Conservation (phyloP, 73 alveolate species). For the Symbiodinium pilosum region DNA sequence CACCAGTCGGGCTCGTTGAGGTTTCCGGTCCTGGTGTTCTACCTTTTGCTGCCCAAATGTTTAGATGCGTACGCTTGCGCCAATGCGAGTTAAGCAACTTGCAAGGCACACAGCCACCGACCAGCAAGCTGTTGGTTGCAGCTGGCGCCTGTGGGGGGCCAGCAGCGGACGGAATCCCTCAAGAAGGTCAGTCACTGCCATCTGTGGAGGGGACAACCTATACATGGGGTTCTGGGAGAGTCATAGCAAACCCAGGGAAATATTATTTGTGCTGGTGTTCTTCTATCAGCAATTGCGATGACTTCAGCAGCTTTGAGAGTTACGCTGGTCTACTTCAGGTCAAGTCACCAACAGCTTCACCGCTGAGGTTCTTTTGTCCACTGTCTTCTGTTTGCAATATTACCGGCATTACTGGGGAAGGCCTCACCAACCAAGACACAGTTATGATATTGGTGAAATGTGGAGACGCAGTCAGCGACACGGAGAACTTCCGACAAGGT, state of each 20-base stretch:
- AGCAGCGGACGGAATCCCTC: constrained; percentile 29
- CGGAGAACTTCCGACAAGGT: constrained; percentile 54
- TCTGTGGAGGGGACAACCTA: constrained; percentile 49
- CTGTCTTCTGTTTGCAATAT: constrained; percentile 27
- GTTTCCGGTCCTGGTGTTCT: constrained; percentile 68
- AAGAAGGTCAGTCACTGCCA: constrained; percentile 50
- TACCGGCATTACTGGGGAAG: constrained; percentile 75
- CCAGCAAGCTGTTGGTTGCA: constrained; percentile 55
- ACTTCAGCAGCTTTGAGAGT: constrained; percentile 6
- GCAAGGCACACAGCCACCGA: constrained; percentile 81
- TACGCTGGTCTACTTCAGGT: constrained; percentile 55
- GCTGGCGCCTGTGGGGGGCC: constrained; percentile 22
- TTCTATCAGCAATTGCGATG: constrained; percentile 24
- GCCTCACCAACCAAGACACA: constrained; percentile 31
- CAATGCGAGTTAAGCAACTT: constrained; percentile 28
- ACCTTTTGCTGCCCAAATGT: constrained; percentile 85
- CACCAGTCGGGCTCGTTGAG: background rate
- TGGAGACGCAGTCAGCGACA: constrained; percentile 40
- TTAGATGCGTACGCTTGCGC: constrained; percentile 56
- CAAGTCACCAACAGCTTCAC: background rate
- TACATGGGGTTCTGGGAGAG: constrained; percentile 63
- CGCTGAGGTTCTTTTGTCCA: constrained; percentile 29
- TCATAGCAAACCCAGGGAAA: constrained; percentile 37
- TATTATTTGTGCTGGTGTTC: constrained; percentile 85
- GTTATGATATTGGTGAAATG: constrained; percentile 57